Base-by-base conservation (phyloP, 768 basidiomycete species). In the Amanita fuliginea region DNA sequence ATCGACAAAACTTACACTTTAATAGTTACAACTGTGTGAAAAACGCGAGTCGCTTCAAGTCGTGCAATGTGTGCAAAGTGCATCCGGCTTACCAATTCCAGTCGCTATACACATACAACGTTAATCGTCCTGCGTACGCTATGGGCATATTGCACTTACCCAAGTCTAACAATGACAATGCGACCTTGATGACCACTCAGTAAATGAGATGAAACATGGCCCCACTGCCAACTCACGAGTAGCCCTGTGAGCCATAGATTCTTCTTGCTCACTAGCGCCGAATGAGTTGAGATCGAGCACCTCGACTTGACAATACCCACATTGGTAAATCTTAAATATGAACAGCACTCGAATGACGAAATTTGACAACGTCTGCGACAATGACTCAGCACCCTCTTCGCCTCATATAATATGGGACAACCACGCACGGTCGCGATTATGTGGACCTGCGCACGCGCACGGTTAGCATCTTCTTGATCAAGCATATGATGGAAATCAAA, bases 261-360 rank as follows among this genome's bases (percentile, higher is more conserved):
- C 39, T 66, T 59, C 10, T 68, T 61, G 64, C 78, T 80, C 42
- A 75, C 73, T 72, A 53, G 24, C 9, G 10, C 50, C 9, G 49
- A 32, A 21, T 39, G 33, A 45, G 41, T 28, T n/a, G 26, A 6
- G n/a, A 24, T 48, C 39, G 10, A 11, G 26, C 14, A 10, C 30
- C 9, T 10, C 41, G 13, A n/a, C 33, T 14, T 44, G 19, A 7
- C 39, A 19, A 45, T 51, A 64, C 75, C 57, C 59, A 80, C 80
- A 55, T 52, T 64, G 65, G 62, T 69, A 80, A 18, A 80, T 65
- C 4, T 77, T 68, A 45, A 59, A 62, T 21, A 74, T 69, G 54
- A 78, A 81, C 64, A 78, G 66, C 30, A 70, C 59, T 37, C 75
- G 72, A 34, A 80, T 71, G 37, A 75, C 61, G 53, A 74, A 76